phyloP scores from a whole-genome alignment of 495 filamentous ascomycete genomes.

The Halenospora varia region DNA sequence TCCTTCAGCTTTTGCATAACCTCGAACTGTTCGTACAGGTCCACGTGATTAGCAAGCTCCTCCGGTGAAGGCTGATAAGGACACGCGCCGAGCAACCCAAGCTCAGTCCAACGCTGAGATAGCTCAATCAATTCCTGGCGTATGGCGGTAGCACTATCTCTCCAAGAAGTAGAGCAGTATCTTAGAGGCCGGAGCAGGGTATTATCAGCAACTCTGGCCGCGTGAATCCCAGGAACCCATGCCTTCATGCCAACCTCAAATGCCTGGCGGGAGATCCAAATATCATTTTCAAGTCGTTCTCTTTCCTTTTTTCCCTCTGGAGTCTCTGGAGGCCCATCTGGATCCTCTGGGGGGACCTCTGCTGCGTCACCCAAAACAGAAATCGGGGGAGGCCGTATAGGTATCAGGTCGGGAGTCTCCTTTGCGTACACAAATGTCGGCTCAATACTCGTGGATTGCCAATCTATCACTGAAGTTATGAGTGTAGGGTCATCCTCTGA shows the following conservation, averaged over 20 bases:
- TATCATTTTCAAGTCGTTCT: slow-evolving; percentile 14
- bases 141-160: slow-evolving; percentile 37
- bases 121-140: slow-evolving; percentile 39
- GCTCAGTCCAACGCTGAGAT: slow-evolving; percentile 31
- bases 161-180: slow-evolving; percentile 42
- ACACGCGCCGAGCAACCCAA: slow-evolving; percentile 36
- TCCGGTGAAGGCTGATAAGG: slow-evolving; percentile 23
- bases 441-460: slow-evolving; percentile 37
- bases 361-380: neutral
- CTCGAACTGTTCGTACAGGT: neutral
- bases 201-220: slow-evolving; percentile 34
- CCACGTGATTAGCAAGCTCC: neutral
- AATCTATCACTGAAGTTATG: slow-evolving; percentile 39
- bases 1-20: neutral
- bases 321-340: neutral
- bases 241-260: slow-evolving; percentile 33
- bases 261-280: slow-evolving; percentile 27
- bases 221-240: slow-evolving; percentile 30
- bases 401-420: slow-evolving; percentile 34
- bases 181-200: slow-evolving; percentile 37
- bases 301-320: slow-evolving; percentile 2
- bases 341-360: neutral
- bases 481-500: slow-evolving; percentile 35
- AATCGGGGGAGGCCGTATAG: neutral
- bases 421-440: slow-evolving; percentile 36